Evolutionary conservation across 495 filamentous ascomycete genomes (phyloP).

Genomic region (Thermothielavioides terrestris): DNA sequence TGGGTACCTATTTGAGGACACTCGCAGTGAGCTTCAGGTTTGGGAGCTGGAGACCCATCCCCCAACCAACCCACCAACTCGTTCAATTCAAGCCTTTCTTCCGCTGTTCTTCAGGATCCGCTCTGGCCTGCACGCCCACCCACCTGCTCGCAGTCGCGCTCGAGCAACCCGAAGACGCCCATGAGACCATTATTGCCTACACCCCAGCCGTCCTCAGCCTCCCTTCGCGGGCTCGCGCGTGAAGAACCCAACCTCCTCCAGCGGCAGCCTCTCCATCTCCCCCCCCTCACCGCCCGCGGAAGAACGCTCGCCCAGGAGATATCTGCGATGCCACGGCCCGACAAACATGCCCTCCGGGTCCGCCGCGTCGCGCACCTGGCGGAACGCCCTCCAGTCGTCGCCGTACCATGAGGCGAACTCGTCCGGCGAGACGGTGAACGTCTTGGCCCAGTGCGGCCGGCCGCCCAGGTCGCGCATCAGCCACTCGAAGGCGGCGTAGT

Average conservation of each 20-base stretch:
- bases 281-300: constrained; percentile 14
- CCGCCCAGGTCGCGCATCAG: constrained; percentile 88
- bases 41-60: too few relatives aligned
- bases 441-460: constrained; percentile 97
- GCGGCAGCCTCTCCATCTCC: constrained; percentile 14
- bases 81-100: too few relatives aligned
- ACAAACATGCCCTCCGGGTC: constrained; percentile 90
- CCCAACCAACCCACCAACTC: too few relatives aligned
- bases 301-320: constrained; percentile 52
- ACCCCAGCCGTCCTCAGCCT: too few relatives aligned
- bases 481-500: constrained; percentile 92
- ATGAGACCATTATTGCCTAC: too few relatives aligned
- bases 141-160: too few relatives aligned
- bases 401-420: constrained; percentile 51
- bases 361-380: constrained; percentile 57
- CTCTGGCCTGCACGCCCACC: too few relatives aligned
- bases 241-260: constrained; percentile 35
- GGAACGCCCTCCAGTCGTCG: constrained; percentile 51
- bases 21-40: too few relatives aligned
- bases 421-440: constrained; percentile 56
- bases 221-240: constrained; percentile 13
- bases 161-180: too few relatives aligned
- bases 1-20: too few relatives aligned
- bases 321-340: constrained; percentile 76
- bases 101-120: too few relatives aligned